Evolutionary conservation across 1,284 basidiomycete genomes (phyloP), one percentile per base, ranked within the genome.

Genomic region (Fomes fomentarius): DNA sequence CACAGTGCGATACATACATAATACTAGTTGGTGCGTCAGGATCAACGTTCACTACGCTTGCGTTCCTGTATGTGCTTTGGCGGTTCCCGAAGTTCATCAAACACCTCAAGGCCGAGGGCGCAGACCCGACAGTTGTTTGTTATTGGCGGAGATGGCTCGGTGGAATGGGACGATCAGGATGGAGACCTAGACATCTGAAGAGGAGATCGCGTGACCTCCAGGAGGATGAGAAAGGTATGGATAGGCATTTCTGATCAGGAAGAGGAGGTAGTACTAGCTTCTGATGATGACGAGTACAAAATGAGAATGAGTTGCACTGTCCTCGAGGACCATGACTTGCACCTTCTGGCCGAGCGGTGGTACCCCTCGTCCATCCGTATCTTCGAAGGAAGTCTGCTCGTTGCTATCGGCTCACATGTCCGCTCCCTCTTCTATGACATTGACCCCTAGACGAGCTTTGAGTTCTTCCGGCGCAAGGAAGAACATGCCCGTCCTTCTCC

Each of bases 61-160:
- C 74, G 46, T 91, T 89, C 62, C 70, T 89, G 37, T 86, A 84
- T 58, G 84, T 90, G 22, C 76, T 91, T 21, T 74, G 73, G 51
- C 76, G 78, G 0, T 91, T 91, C 65, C 87, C 89, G 4, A 63
- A 63, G 2, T 91, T 91, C 70, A 80, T 91, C 46, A 73, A 74
- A 26, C 76, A 80, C 45, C 84, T 91, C 56, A 88, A 85, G 67
- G 71, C 74, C 3, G 87, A 85, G 55, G 85, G 89, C 14, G 89
- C 85, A 1, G 81, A 84, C 40, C 83, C 86, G 4, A 79, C 80
- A 42, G 84, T 91, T 5, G 85, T 91, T n/a, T n/a, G n/a, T n/a
- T n/a, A n/a, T n/a, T n/a, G n/a, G n/a, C n/a, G n/a, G n/a, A n/a
- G n/a, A n/a, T n/a, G n/a, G n/a, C n/a, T n/a, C n/a, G n/a, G n/a